phyloP scores from a whole-genome alignment of 768 basidiomycete species.

The Gloeostereum incarnatum region DNA sequence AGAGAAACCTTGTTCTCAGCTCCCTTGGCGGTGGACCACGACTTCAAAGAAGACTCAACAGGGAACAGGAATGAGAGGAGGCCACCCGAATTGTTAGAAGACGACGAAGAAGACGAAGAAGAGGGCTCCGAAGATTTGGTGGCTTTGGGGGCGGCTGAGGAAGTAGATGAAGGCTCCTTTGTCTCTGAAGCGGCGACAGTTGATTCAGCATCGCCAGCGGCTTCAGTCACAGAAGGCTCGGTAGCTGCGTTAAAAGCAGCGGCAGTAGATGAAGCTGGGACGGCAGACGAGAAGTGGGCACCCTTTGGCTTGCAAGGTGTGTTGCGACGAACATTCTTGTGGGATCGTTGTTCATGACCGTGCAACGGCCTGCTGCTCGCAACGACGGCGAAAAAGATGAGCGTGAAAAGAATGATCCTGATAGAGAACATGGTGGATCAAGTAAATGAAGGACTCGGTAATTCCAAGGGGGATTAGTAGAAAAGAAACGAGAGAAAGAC shows the following conservation, averaged over 20 bases:
- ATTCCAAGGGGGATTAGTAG: neutral
- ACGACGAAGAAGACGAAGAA: conserved; percentile 7
- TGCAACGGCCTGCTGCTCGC: neutral
- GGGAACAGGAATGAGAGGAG: conserved; percentile 31
- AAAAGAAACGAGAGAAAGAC: neutral
- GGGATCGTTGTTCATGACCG: neutral
- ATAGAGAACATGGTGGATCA: neutral
- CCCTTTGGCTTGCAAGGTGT: neutral
- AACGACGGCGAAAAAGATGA: neutral
- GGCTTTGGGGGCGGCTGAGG: no score
- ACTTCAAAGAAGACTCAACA: conserved; percentile 17
- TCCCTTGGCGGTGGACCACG: conserved; percentile 38
- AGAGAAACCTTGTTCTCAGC: conserved; percentile 25
- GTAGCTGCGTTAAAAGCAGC: neutral
- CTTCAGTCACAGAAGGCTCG: neutral
- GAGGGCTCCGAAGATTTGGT: conserved; percentile 4
- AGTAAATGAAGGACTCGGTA: no score
- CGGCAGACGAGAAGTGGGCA: neutral
- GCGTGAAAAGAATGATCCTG: neutral
- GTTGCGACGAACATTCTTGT: neutral
- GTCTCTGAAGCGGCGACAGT: neutral
- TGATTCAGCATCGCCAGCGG: no score
- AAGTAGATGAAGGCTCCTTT: neutral
- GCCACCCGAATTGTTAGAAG: conserved; percentile 9
- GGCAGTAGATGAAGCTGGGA: neutral